phyloP scores from a whole-genome alignment of 2,329 filamentous ascomycete genomes.

The Graphium sp. region DNA sequence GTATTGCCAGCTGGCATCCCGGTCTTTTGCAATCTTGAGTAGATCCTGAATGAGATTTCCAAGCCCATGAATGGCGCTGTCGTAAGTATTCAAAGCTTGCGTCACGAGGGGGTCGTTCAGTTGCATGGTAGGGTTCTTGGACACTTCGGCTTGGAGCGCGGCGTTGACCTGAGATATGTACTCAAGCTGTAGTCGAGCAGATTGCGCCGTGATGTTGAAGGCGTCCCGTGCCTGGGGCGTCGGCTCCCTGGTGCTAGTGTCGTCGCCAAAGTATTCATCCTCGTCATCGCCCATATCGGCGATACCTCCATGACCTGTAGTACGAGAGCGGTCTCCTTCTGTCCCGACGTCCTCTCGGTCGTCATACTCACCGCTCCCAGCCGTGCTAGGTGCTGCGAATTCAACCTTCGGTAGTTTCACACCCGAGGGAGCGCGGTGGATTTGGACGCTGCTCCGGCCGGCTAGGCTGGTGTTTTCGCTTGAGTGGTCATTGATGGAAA shows the following conservation, averaged over 20 bases:
- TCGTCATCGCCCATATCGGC: conserved; percentile 35
- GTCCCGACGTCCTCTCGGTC: conserved; percentile 29
- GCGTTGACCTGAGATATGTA: conserved; percentile 71
- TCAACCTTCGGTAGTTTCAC: conserved; percentile 12
- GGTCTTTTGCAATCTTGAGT: conserved; percentile 80
- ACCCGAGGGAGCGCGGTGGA: conserved; percentile 14
- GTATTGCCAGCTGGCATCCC: conserved; percentile 95
- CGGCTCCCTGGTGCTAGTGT: conserved; percentile 60
- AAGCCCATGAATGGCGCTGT: conserved; percentile 75
- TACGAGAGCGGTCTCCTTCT: conserved; percentile 21
- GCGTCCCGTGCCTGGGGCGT: conserved; percentile 73
- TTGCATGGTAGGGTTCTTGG: conserved; percentile 43
- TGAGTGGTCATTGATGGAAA: conserved; percentile 25
- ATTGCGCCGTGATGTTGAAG: conserved; percentile 93
- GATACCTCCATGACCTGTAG: conserved; percentile 16
- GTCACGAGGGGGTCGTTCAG: conserved; percentile 63
- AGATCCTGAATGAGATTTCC: conserved; percentile 74
- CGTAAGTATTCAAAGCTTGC: conserved; percentile 72
- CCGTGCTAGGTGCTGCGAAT: conserved; percentile 22
- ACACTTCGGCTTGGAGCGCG: conserved; percentile 58
- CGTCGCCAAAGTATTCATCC: conserved; percentile 59
- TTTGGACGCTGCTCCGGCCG: conserved; percentile 24
- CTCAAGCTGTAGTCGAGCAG: conserved; percentile 81
- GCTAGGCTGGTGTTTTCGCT: conserved; percentile 34
- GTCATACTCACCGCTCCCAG: conserved; percentile 34